These are phyloP conservation scores for Pseudozyma pruni DNA, from an alignment of 1,284 basidiomycete species.

Conservation along the genomic window DNA sequence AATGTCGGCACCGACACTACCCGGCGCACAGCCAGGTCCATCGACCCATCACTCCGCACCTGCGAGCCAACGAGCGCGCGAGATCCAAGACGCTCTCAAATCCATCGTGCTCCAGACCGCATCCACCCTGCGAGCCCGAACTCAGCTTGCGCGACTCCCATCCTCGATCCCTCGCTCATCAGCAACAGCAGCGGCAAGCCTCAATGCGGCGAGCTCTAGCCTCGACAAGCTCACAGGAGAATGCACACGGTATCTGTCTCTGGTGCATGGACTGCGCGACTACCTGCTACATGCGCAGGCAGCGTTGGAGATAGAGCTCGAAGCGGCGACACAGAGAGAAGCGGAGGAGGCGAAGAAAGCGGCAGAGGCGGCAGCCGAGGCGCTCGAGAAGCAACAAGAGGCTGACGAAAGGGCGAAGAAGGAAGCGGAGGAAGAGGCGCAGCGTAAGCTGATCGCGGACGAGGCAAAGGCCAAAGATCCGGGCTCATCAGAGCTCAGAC, in stretches of 20 bases:
- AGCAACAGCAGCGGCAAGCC: constrained; percentile 8
- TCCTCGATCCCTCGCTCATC: constrained; percentile 10
- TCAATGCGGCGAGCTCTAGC: constrained; percentile 21
- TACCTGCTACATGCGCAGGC: constrained; percentile 46
- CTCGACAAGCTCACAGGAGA: constrained; percentile 34
- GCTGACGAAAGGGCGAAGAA: constrained; percentile 13
- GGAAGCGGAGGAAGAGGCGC: constrained; percentile 15
- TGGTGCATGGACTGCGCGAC: constrained; percentile 39
- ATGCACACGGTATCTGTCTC: constrained; percentile 35
- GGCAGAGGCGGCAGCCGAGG: constrained; percentile 31
- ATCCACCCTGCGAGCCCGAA: constrained; percentile 37
- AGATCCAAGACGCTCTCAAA: constrained; percentile 43
- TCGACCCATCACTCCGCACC: constrained; percentile 5
- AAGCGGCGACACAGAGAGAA: constrained; percentile 41
- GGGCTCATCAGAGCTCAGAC: neutral
- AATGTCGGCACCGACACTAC: constrained; percentile 25
- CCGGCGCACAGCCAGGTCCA: constrained; percentile 8
- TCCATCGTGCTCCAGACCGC: constrained; percentile 46
- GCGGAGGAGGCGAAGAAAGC: constrained; percentile 30
- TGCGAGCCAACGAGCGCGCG: constrained; percentile 22
- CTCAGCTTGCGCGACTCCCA: constrained; percentile 30
- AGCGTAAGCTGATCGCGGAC: constrained; percentile 2
- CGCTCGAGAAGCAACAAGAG: constrained; percentile 26
- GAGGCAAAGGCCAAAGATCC: constrained; percentile 1
- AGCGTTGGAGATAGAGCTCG: constrained; percentile 42